Evolutionary conservation across 768 basidiomycete species (phyloP).

Genomic region (Boletus tomentosulus): DNA sequence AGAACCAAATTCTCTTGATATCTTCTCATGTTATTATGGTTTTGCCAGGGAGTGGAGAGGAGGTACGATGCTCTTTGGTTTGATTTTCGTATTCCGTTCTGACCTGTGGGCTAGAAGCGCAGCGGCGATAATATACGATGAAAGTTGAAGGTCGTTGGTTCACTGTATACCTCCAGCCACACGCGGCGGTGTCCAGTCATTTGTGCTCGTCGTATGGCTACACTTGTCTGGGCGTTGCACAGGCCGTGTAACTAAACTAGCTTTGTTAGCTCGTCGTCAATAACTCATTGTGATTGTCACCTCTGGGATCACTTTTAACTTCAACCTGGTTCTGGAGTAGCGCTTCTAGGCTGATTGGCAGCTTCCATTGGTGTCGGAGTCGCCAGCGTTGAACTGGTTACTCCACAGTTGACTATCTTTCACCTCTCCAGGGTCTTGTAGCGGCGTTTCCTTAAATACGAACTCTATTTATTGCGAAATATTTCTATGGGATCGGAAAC

Average conservation of each 20-base stretch:
- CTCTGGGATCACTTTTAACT: no score
- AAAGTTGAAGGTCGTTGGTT: neutral
- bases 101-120: neutral
- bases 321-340: no score
- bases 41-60: neutral
- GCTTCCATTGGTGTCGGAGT: no score
- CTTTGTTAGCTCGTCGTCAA: neutral
- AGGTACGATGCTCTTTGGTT: neutral
- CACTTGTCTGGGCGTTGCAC: neutral
- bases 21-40: neutral
- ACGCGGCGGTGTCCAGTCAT: neutral
- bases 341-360: no score
- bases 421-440: no score
- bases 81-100: neutral
- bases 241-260: neutral
- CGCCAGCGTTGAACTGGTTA: no score
- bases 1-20: neutral
- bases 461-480: no score
- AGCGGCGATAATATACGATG: constrained; percentile 2
- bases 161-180: neutral
- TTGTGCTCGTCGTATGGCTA: neutral
- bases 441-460: no score
- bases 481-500: no score
- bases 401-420: no score
- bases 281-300: neutral